A percentile compares a stretch with the other conserved stretches of the same genome.
phyloP scores from a whole-genome alignment of 73 alveolate species.

The Paramecium tetraurelia region DNA sequence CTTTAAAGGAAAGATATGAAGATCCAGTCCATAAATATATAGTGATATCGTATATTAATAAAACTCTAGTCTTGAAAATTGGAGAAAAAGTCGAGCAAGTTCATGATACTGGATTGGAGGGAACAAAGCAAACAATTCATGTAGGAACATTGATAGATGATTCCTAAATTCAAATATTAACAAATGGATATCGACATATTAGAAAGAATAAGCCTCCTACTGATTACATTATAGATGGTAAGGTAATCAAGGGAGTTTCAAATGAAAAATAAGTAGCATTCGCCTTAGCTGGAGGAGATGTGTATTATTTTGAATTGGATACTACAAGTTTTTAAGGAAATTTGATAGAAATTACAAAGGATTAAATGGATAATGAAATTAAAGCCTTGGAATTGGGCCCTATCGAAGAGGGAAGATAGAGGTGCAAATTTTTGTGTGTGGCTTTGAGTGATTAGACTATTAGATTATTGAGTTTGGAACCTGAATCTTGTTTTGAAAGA shows the following conservation, averaged over 20 bases:
- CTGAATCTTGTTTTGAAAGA: conserved; percentile 92
- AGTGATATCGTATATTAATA: conserved; percentile 87
- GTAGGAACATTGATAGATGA: conserved; percentile 78
- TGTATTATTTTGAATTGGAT: conserved; percentile 97
- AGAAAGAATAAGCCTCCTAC: conserved; percentile 85
- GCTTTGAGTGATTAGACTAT: conserved; percentile 96
- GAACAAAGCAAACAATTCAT: conserved; percentile 69
- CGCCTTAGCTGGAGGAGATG: conserved; percentile 95
- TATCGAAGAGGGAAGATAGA: conserved; percentile 88
- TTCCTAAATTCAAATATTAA: conserved; percentile 76
- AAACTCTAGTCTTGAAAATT: conserved; percentile 89
- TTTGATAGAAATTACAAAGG: conserved; percentile 82
- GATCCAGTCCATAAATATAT: conserved; percentile 89
- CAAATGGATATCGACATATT: conserved; percentile 80
- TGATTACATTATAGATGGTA: conserved; percentile 82
- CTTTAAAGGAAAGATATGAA: conserved; percentile 83
- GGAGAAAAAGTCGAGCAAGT: conserved; percentile 89
- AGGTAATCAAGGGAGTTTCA: conserved; percentile 81
- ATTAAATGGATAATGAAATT: conserved; percentile 88
- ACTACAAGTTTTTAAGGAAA: conserved; percentile 54
- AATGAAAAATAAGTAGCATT: conserved; percentile 92
- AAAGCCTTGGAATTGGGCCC: conserved; percentile 90
- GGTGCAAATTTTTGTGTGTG: conserved; percentile 94
- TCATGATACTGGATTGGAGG: conserved; percentile 77
- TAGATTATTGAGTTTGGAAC: conserved; percentile 96